Percentiles rank a stretch among this genome's conserved stretches.
Evolutionary conservation across 1,284 basidiomycete genomes (phyloP).

Genomic region (Leccinum pachyderme): DNA sequence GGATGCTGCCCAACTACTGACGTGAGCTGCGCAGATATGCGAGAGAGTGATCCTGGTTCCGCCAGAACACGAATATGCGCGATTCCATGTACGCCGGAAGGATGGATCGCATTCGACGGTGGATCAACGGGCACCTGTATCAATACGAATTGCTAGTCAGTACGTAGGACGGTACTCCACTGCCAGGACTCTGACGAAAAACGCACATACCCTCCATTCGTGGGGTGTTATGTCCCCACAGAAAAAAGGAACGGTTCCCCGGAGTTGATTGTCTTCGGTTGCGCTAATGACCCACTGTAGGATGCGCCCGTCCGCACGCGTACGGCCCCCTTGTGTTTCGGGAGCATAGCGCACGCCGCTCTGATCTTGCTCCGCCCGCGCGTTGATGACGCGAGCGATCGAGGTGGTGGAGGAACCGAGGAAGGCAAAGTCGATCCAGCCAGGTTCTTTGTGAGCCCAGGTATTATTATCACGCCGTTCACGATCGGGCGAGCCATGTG

Average conservation of each 20-base stretch:
- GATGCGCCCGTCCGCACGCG: slow-evolving; percentile 48
- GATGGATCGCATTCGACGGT: slow-evolving; percentile 44
- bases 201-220: slow-evolving; percentile 46
- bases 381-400: slow-evolving; percentile 48
- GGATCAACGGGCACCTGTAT: slow-evolving; percentile 49
- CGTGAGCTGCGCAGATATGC: slow-evolving; percentile 38
- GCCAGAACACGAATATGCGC: slow-evolving; percentile 46
- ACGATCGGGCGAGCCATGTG: slow-evolving; percentile 44
- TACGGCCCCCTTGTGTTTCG: slow-evolving; percentile 51
- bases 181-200: not conserved
- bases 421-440: slow-evolving; percentile 67
- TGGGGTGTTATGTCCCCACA: slow-evolving; percentile 69
- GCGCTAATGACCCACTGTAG: slow-evolving; percentile 58
- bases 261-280: slow-evolving; percentile 29
- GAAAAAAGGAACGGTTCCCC: slow-evolving; percentile 59
- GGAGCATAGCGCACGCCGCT: slow-evolving; percentile 40
- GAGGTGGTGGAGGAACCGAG: slow-evolving; percentile 44
- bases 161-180: not conserved
- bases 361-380: slow-evolving; percentile 39
- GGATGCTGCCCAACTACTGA: slow-evolving; percentile 48
- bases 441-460: slow-evolving; percentile 53
- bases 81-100: slow-evolving; percentile 46
- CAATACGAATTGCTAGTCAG: not conserved
- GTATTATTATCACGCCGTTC: slow-evolving; percentile 41
- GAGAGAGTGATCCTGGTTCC: slow-evolving; percentile 24